Evolutionary conservation across 129 eudicot genomes (phyloP).

Genomic region (Sambucus nigra): DNA sequence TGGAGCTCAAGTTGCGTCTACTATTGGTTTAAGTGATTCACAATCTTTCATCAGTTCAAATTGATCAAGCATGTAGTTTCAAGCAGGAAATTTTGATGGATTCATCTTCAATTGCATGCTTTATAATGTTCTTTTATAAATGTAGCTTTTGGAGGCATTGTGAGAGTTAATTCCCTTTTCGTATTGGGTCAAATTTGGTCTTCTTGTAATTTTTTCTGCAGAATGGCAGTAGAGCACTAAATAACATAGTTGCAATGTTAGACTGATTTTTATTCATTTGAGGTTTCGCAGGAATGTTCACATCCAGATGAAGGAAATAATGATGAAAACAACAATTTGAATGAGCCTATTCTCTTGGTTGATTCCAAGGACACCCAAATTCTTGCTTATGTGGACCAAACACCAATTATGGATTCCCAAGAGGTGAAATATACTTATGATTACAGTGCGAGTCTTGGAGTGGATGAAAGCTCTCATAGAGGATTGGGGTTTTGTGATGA

Average conservation of each 20-base stretch:
- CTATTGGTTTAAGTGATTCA: background rate
- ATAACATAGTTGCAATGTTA: background rate
- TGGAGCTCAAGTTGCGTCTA: background rate
- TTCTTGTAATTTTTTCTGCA: background rate
- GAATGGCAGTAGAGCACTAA: background rate
- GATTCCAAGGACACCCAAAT: constrained; percentile 36
- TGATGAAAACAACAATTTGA: constrained; percentile 19
- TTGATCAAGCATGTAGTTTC: background rate
- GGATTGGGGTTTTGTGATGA: constrained; percentile 71
- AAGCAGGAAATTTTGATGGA: too few species aligned
- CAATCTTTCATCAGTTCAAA: background rate
- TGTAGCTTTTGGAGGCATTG: background rate
- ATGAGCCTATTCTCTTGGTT: constrained; percentile 37
- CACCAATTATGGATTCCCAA: constrained; percentile 29
- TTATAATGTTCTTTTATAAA: background rate
- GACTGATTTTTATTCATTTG: constrained; percentile 1
- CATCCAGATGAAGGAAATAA: constrained; percentile 17
- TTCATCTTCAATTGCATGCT: too few species aligned
- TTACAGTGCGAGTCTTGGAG: constrained; percentile 35
- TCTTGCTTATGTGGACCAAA: constrained; percentile 45
- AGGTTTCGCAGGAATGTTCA: constrained; percentile 35
- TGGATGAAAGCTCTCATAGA: constrained; percentile 51
- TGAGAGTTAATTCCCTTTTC: background rate
- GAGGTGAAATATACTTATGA: constrained; percentile 30
- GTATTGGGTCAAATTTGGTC: background rate